These are phyloP conservation scores for Phylloporus scabripes DNA, from an alignment of 768 basidiomycete genomes.

Conservation along the genomic window DNA sequence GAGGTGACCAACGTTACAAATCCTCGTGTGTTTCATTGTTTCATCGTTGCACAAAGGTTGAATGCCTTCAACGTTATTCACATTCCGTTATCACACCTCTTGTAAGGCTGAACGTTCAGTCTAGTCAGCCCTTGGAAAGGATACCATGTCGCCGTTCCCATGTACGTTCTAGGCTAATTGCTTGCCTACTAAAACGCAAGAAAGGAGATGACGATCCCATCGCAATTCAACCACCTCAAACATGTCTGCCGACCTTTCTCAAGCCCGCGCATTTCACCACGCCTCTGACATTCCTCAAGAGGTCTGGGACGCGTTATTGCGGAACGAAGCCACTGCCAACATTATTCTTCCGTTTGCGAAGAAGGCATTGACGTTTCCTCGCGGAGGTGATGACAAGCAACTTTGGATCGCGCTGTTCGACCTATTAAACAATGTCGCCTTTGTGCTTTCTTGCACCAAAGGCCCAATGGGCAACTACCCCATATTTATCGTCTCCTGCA, in stretches of 20 bases:
- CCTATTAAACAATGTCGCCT: constrained; percentile 16
- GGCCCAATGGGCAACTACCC: constrained; percentile 56
- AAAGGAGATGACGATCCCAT: not conserved
- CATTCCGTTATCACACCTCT: not conserved
- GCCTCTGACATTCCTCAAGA: constrained; percentile 13
- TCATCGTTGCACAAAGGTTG: not conserved
- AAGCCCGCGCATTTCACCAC: constrained; percentile 2
- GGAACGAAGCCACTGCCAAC: constrained; percentile 33
- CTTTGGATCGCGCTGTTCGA: constrained; percentile 32
- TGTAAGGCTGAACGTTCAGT: not conserved
- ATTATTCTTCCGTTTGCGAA: constrained; percentile 36
- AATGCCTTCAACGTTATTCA: not conserved
- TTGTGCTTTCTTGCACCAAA: constrained; percentile 54
- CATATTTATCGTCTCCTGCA: constrained; percentile 32
- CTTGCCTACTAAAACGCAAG: not conserved
- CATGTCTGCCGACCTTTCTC: not conserved
- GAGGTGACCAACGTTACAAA: not conserved
- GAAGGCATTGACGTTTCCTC: constrained; percentile 19
- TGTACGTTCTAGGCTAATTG: not conserved
- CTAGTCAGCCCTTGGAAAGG: not conserved
- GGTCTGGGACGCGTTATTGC: constrained; percentile 29
- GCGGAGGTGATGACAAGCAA: constrained; percentile 1
- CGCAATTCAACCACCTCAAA: not conserved
- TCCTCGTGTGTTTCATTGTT: not conserved
- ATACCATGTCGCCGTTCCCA: not conserved